Conservation (phyloP, 768 basidiomycete genomes). For the Termitomyces heimii region DNA sequence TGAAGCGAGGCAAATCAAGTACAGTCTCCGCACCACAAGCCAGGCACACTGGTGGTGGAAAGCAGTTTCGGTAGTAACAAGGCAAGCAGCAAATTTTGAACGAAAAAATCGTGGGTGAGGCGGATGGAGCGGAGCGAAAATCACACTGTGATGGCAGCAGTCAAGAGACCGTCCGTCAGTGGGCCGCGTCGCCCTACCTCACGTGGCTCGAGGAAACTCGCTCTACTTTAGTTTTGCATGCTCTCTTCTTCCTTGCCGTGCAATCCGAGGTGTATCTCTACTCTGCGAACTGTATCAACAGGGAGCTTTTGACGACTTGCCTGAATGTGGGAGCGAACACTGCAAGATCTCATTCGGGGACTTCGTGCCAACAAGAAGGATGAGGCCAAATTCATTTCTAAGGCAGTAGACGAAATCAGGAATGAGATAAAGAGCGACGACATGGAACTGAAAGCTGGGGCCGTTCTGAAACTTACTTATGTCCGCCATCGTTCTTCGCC, state of each 20-base stretch:
- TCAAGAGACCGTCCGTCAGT: no score
- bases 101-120: not conserved
- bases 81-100: not conserved
- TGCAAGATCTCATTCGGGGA: constrained; percentile 93
- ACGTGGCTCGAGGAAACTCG: not conserved
- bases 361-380: constrained; percentile 94
- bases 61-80: not conserved
- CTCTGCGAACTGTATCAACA: not conserved
- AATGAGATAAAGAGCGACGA: constrained; percentile 89
- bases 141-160: not conserved
- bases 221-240: not conserved
- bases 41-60: not conserved
- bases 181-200: not conserved
- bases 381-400: constrained; percentile 86
- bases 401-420: constrained; percentile 92
- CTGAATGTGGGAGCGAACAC: constrained; percentile 91
- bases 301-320: not conserved
- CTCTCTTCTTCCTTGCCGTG: not conserved
- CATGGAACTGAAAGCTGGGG: constrained; percentile 95
- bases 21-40: not conserved
- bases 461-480: constrained; percentile 93
- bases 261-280: not conserved
- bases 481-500: constrained; percentile 43
- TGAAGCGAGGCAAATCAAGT: not conserved
- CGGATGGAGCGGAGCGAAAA: not conserved